Conservation (phyloP, 2,329 filamentous ascomycete species). For the Alternaria triticina region DNA sequence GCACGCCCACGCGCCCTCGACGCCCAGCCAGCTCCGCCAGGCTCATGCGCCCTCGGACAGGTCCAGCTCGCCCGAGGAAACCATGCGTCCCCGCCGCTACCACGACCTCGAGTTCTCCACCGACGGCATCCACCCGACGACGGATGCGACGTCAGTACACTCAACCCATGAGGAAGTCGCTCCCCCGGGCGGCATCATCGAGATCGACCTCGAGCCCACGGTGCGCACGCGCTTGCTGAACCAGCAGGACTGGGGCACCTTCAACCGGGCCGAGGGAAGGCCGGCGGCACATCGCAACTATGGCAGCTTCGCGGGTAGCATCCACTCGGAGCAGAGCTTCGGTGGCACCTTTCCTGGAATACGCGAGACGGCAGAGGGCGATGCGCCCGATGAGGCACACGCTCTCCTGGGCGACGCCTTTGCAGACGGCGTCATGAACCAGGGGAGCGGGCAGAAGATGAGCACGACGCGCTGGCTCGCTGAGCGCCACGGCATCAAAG, state of each 20-base stretch:
- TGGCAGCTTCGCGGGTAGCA: conserved; percentile 61
- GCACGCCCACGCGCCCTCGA: conserved; percentile 44
- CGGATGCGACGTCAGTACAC: conserved; percentile 40
- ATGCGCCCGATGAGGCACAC: conserved; percentile 43
- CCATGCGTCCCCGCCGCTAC: conserved; percentile 36
- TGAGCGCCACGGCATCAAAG: conserved; percentile 74
- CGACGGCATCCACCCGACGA: conserved; percentile 41
- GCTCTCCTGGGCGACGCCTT: conserved; percentile 52
- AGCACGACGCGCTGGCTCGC: conserved; percentile 76
- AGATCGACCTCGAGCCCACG: conserved; percentile 41
- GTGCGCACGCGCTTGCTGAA: conserved; percentile 49
- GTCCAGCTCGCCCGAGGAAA: conserved; percentile 52
- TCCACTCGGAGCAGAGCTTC: conserved; percentile 52
- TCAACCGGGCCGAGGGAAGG: conserved; percentile 76
- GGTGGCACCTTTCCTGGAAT: conserved; percentile 46
- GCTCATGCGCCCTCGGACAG: conserved; percentile 50
- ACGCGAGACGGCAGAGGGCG: conserved; percentile 33
- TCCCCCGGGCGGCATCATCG: conserved; percentile 25
- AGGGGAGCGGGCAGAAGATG: conserved; percentile 63
- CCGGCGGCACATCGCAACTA: conserved; percentile 61
- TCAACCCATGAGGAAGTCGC: conserved; percentile 32
- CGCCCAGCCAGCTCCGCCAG: conserved; percentile 51
- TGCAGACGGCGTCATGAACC: conserved; percentile 52
- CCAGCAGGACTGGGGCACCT: conserved; percentile 52
- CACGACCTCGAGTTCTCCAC: conserved; percentile 32